Evolutionary conservation across 2,329 filamentous ascomycete genomes (phyloP).

Genomic region (Fusarium denticulatum): DNA sequence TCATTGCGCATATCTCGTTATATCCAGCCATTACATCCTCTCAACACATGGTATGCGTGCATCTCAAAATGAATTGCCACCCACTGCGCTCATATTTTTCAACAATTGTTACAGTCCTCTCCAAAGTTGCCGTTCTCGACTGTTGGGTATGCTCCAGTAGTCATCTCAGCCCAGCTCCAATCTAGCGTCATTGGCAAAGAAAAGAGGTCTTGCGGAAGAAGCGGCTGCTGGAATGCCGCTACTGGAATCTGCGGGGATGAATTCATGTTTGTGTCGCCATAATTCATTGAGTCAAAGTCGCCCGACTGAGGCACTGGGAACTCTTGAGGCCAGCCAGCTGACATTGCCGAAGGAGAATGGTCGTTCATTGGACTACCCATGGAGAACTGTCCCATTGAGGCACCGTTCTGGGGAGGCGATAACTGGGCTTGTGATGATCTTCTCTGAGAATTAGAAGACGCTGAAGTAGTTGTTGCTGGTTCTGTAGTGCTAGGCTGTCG

Average conservation of each 20-base stretch:
- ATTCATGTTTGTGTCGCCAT: slow-evolving; percentile 51
- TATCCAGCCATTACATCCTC: slow-evolving; percentile 11
- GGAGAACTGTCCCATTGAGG: slow-evolving; percentile 40
- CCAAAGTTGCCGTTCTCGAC: slow-evolving; percentile 70
- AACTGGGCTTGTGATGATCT: slow-evolving; percentile 37
- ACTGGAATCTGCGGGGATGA: slow-evolving; percentile 48
- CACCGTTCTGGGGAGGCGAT: slow-evolving; percentile 42
- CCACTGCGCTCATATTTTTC: neutral
- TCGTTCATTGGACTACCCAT: slow-evolving; percentile 46
- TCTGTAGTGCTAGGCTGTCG: slow-evolving; percentile 19
- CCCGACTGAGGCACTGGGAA: slow-evolving; percentile 50
- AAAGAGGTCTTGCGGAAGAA: slow-evolving; percentile 93
- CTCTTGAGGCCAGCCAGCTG: slow-evolving; percentile 60
- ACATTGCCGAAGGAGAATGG: slow-evolving; percentile 56
- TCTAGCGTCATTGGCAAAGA: slow-evolving; percentile 96
- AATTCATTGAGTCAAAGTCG: slow-evolving; percentile 57
- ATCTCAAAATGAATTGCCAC: neutral
- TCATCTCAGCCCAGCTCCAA: slow-evolving; percentile 82
- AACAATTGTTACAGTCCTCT: slow-evolving; percentile 17
- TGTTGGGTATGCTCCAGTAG: slow-evolving; percentile 70
- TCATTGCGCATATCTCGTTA: slow-evolving; percentile 43
- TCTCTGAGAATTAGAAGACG: slow-evolving; percentile 9
- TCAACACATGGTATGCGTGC: slow-evolving; percentile 17
- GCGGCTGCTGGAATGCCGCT: slow-evolving; percentile 78
- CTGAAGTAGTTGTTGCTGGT: slow-evolving; percentile 4